These are phyloP conservation scores for Penicillium thymicola DNA, from an alignment of 2,329 filamentous ascomycete genomes.

Conservation along the genomic window DNA sequence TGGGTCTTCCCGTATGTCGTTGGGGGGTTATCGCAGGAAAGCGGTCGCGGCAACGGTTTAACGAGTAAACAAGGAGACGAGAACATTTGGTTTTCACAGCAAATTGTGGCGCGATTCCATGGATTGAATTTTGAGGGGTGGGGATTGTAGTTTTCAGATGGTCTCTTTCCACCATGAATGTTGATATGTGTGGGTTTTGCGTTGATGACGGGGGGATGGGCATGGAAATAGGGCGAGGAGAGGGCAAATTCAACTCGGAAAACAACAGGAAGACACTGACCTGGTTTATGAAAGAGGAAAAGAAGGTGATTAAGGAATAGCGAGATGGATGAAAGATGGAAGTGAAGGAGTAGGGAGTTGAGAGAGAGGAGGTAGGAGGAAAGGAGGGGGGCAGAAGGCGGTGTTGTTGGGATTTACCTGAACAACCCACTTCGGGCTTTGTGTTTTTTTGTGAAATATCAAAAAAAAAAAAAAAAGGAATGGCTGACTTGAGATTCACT, in stretches of 20 bases:
- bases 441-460: neutral
- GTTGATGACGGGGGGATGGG: conserved; percentile 9
- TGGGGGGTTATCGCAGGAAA: conserved; percentile 12
- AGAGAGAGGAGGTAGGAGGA: conserved; percentile 17
- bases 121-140: neutral
- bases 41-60: conserved; percentile 25
- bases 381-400: conserved; percentile 25
- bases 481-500: too few species aligned
- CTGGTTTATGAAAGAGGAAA: conserved; percentile 20
- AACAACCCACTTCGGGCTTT: conserved; percentile 10
- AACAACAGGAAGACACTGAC: conserved; percentile 22
- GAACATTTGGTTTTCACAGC: neutral
- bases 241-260: conserved; percentile 3
- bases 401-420: conserved; percentile 28
- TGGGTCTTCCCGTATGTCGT: conserved; percentile 13
- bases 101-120: conserved; percentile 2
- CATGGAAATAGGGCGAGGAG: conserved; percentile 3
- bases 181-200: conserved; percentile 16
- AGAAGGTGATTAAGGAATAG: conserved; percentile 14
- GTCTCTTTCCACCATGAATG: neutral
- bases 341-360: conserved; percentile 14
- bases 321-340: conserved; percentile 14
- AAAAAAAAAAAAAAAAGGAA: neutral
- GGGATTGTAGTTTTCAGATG: neutral
- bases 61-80: conserved; percentile 20